Evolutionary conservation across 768 basidiomycete species (phyloP).

Genomic region (Macrocybe gigantea): DNA sequence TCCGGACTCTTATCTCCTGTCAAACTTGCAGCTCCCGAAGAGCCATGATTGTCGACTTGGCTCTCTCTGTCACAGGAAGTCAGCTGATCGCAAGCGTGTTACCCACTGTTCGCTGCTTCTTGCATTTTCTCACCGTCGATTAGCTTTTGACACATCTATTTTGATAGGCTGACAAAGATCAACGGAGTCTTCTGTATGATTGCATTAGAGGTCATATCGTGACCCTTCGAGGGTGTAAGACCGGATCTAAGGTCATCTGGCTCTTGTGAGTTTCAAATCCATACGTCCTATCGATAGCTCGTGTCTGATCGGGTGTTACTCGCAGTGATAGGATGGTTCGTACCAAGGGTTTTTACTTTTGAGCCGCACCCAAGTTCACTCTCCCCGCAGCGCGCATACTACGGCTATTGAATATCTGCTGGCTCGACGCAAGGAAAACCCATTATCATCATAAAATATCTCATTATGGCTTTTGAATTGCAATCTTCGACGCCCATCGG

Average conservation of each 20-base stretch:
- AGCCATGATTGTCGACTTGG: slow-evolving; percentile 83
- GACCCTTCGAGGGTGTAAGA: slow-evolving; percentile 86
- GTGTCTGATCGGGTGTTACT: not conserved
- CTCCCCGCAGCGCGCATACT: slow-evolving; percentile 33
- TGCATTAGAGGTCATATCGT: slow-evolving; percentile 86
- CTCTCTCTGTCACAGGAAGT: slow-evolving; percentile 78
- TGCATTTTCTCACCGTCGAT: not conserved
- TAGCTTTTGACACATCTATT: slow-evolving; percentile 6
- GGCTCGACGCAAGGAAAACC: no score
- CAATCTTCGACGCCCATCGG: no score
- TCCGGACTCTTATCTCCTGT: not conserved
- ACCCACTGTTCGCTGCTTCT: slow-evolving; percentile 49
- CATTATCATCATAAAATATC: no score
- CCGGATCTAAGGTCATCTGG: slow-evolving; percentile 90
- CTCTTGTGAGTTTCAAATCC: slow-evolving; percentile 47
- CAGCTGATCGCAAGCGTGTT: slow-evolving; percentile 80
- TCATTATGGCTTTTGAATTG: no score
- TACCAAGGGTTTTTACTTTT: not conserved
- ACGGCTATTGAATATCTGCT: slow-evolving; percentile 26
- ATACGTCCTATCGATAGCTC: not conserved
- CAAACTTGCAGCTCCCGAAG: slow-evolving; percentile 42
- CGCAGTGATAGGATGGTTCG: slow-evolving; percentile 36
- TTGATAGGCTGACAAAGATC: slow-evolving; percentile 76
- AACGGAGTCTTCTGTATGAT: slow-evolving; percentile 75
- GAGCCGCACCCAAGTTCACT: slow-evolving; percentile 3